Conservation (phyloP, 78 protist species). For the Isochrysis galbana region DNA sequence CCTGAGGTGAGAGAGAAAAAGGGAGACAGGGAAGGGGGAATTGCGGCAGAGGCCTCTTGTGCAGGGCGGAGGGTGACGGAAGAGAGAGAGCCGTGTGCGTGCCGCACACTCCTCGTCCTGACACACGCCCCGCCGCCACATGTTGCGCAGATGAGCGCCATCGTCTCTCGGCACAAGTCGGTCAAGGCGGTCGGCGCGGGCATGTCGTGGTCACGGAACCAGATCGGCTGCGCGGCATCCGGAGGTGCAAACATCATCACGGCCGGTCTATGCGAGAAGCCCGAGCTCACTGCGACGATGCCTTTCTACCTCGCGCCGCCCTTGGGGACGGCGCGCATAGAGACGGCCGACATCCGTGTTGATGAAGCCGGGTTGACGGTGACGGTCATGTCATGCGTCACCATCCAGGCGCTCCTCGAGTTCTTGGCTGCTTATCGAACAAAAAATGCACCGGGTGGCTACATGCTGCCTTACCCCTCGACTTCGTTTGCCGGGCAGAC, state of each 20-base stretch:
- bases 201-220: background rate
- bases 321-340: background rate
- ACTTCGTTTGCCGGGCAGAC: background rate
- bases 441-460: background rate
- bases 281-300: background rate
- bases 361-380: background rate
- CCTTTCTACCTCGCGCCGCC: background rate
- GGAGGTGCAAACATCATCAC: background rate
- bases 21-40: too few species aligned
- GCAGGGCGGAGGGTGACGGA: too few species aligned
- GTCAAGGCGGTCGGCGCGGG: background rate
- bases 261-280: background rate
- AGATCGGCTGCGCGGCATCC: background rate
- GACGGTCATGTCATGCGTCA: background rate
- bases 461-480: background rate
- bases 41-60: too few species aligned
- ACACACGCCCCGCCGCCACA: too few species aligned
- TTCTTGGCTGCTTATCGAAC: background rate
- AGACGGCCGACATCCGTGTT: background rate
- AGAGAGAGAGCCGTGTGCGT: too few species aligned
- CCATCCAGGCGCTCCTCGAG: background rate
- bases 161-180: background rate
- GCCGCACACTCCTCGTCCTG: too few species aligned
- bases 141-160: background rate
- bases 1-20: too few species aligned